Percentiles rank a stretch among this genome's conserved stretches.
Evolutionary conservation across 331 rosid genomes (phyloP).

Genomic region (Quercus lobata): DNA sequence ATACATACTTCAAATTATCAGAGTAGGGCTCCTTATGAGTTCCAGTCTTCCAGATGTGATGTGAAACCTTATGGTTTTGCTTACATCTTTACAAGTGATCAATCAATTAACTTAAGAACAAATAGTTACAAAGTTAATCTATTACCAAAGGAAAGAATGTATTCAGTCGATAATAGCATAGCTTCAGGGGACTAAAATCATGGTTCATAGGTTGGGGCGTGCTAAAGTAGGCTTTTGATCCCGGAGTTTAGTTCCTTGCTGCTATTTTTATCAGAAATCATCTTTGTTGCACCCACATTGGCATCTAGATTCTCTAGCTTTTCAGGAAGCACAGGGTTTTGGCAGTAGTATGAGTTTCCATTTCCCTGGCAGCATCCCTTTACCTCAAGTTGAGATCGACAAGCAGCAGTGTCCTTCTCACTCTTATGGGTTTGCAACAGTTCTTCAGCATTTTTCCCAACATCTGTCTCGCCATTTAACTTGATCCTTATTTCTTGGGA

Average conservation of each 20-base stretch:
- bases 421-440: slow-evolving; percentile 9
- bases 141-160: too few relatives aligned
- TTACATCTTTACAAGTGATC: too few relatives aligned
- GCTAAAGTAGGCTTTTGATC: too few relatives aligned
- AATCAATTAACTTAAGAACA: too few relatives aligned
- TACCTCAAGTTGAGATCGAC: slow-evolving; percentile 20
- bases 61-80: too few relatives aligned
- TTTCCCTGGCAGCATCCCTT: slow-evolving; percentile 55
- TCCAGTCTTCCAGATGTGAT: too few relatives aligned
- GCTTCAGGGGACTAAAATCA: too few relatives aligned
- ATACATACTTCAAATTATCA: too few relatives aligned
- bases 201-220: too few relatives aligned
- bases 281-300: slow-evolving; percentile 36
- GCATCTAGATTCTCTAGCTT: slow-evolving; percentile 25
- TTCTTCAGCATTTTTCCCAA: slow-evolving; percentile 24
- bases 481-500: slow-evolving; percentile 55
- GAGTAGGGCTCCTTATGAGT: too few relatives aligned
- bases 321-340: slow-evolving; percentile 29
- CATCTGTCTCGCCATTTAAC: slow-evolving; percentile 33
- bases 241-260: slow-evolving; percentile 28
- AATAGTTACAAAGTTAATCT: too few relatives aligned
- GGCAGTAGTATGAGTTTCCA: slow-evolving; percentile 47
- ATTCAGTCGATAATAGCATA: too few relatives aligned
- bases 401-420: not conserved
- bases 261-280: slow-evolving; percentile 39